Conservation (phyloP, 352 stramenopile genomes). For the Globisporangium emineosum region DNA sequence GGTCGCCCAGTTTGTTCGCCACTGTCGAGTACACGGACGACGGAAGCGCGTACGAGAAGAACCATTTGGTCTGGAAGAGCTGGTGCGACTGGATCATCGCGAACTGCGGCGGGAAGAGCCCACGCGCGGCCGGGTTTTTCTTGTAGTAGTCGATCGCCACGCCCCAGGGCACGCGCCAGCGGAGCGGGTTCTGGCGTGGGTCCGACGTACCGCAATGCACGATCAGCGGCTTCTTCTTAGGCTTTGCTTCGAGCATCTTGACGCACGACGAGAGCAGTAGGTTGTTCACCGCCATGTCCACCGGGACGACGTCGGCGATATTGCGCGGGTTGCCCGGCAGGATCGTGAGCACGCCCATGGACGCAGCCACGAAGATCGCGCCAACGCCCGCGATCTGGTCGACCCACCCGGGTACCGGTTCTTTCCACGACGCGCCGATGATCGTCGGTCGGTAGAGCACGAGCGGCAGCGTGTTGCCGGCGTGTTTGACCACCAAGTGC, state of each 20-base stretch:
- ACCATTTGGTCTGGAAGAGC: conserved; percentile 77
- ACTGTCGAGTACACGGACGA: conserved; percentile 81
- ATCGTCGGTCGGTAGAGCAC: conserved; percentile 84
- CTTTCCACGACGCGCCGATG: conserved; percentile 84
- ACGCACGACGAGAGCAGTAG: conserved; percentile 58
- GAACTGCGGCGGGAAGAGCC: conserved; percentile 61
- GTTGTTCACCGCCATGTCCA: conserved; percentile 79
- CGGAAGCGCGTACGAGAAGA: conserved; percentile 72
- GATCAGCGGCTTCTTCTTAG: conserved; percentile 50
- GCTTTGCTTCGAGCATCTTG: conserved; percentile 17
- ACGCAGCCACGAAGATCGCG: conserved; percentile 74
- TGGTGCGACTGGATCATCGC: conserved; percentile 78
- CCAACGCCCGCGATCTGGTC: conserved; percentile 77
- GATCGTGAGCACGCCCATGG: conserved; percentile 81
- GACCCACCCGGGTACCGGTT: conserved; percentile 79
- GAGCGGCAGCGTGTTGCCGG: conserved; percentile 43
- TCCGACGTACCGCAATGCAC: conserved; percentile 80
- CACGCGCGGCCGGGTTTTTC: conserved; percentile 56
- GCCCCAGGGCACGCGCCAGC: conserved; percentile 67
- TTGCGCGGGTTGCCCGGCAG: conserved; percentile 75
- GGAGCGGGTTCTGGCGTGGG: conserved; percentile 70
- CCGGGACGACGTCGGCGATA: conserved; percentile 78
- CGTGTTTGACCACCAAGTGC: conserved; percentile 56
- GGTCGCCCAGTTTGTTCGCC: conserved; percentile 61
- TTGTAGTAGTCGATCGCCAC: conserved; percentile 66